phyloP scores from a whole-genome alignment of 108 stramenopile species.

The Parmales sp. region DNA sequence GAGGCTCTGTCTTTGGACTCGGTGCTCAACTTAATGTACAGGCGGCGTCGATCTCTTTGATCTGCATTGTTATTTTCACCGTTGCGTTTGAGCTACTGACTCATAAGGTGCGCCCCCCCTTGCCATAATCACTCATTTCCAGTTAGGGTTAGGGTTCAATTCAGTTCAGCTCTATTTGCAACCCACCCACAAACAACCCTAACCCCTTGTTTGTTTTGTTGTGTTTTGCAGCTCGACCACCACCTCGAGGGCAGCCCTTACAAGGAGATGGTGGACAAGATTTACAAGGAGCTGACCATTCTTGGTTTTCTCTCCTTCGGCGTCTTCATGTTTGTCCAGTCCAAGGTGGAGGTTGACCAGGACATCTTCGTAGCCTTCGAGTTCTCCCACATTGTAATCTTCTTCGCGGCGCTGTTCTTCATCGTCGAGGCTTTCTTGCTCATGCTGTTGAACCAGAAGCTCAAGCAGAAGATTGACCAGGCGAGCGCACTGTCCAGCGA shows the following conservation, averaged over 20 bases:
- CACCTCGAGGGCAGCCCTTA: neutral
- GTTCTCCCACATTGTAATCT: neutral
- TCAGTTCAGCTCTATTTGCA: too few relatives aligned
- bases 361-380: constrained; percentile 5
- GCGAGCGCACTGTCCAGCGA: neutral
- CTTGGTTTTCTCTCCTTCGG: constrained; percentile 5
- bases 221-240: neutral
- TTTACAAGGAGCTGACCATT: constrained; percentile 4
- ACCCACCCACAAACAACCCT: too few relatives aligned
- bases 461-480: neutral
- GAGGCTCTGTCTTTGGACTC: neutral
- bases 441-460: neutral
- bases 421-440: constrained; percentile 2
- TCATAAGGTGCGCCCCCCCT: too few relatives aligned
- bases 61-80: constrained; percentile 1
- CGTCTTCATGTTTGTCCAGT: constrained; percentile 6
- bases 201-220: too few relatives aligned
- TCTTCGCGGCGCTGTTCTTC: constrained; percentile 8
- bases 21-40: neutral
- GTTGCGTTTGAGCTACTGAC: neutral
- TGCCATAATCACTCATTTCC: too few relatives aligned
- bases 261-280: constrained; percentile 4
- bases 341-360: neutral
- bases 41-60: neutral
- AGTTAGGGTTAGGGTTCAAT: too few relatives aligned